A percentile compares a stretch with the other conserved stretches of the same genome.
phyloP scores from a whole-genome alignment of 202 grass and related monocot species.

The Panicum virgatum region DNA sequence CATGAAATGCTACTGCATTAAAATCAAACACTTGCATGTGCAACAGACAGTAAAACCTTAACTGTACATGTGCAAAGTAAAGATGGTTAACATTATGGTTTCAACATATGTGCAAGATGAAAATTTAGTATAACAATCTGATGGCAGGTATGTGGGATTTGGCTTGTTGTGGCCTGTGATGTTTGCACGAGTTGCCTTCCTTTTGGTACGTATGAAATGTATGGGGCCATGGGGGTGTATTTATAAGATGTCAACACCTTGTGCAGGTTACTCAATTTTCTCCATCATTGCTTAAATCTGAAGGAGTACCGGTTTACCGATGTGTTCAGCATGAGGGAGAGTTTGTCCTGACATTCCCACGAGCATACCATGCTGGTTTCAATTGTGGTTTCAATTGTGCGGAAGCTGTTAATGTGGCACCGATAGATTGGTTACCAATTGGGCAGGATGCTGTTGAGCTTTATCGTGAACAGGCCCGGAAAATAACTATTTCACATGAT shows the following conservation, averaged over 20 bases:
- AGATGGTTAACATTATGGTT: not conserved
- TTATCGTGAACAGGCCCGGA: slow-evolving; percentile 76
- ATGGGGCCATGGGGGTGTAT: not conserved
- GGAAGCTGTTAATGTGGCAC: slow-evolving; percentile 96
- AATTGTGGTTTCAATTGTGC: slow-evolving; percentile 99
- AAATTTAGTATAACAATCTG: not conserved
- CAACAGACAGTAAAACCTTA: not conserved
- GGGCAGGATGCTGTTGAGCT: slow-evolving; percentile 91
- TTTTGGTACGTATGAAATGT: not conserved
- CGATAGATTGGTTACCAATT: slow-evolving; percentile 92
- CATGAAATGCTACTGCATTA: not conserved
- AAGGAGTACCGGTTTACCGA: slow-evolving; percentile 79
- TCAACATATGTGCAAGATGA: not conserved
- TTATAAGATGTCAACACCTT: slow-evolving; percentile 14
- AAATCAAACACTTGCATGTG: not conserved
- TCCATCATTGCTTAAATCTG: slow-evolving; percentile 74
- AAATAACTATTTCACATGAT: slow-evolving; percentile 92
- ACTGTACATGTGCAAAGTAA: not conserved
- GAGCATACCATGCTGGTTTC: slow-evolving; percentile 92
- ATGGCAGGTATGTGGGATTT: not conserved
- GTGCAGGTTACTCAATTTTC: slow-evolving; percentile 90
- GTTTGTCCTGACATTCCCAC: slow-evolving; percentile 90
- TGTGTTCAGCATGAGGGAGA: slow-evolving; percentile 77
- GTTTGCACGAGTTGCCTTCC: not conserved
- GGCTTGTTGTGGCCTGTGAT: not conserved